Evolutionary conservation across 352 stramenopile species (phyloP).

Genomic region (Globisporangium cederbergense): DNA sequence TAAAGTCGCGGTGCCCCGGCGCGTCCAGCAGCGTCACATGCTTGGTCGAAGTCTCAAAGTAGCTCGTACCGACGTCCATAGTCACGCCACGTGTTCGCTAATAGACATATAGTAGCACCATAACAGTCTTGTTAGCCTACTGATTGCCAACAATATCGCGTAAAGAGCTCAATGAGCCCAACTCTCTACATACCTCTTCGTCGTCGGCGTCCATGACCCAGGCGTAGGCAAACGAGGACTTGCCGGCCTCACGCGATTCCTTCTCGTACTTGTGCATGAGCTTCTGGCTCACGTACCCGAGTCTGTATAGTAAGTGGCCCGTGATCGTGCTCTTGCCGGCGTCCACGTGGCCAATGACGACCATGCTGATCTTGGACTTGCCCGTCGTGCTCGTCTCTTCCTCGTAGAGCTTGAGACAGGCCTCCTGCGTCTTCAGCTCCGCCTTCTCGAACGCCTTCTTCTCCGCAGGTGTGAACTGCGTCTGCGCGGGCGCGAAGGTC

Average conservation of each 20-base stretch:
- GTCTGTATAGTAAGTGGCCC: slow-evolving; percentile 92
- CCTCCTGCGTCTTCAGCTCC: slow-evolving; percentile 66
- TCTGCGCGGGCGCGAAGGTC: slow-evolving; percentile 31
- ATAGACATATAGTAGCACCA: slow-evolving; percentile 14
- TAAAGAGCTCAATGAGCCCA: neutral
- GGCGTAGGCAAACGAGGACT: slow-evolving; percentile 94
- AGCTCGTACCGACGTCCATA: slow-evolving; percentile 95
- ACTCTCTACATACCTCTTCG: slow-evolving; percentile 37
- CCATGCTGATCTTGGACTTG: slow-evolving; percentile 90
- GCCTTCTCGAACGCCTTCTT: slow-evolving; percentile 66
- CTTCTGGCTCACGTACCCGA: slow-evolving; percentile 85
- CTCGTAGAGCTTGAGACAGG: slow-evolving; percentile 36
- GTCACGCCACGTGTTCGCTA: slow-evolving; percentile 95
- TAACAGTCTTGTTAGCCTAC: neutral
- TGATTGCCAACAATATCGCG: neutral
- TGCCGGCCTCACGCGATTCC: slow-evolving; percentile 87
- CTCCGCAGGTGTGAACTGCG: slow-evolving; percentile 52
- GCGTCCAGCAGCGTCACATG: slow-evolving; percentile 96
- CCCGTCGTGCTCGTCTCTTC: slow-evolving; percentile 40
- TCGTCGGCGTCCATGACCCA: slow-evolving; percentile 93
- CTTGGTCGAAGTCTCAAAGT: slow-evolving; percentile 87
- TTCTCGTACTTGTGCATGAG: slow-evolving; percentile 92
- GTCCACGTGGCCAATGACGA: slow-evolving; percentile 97
- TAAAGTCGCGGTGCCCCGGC: slow-evolving; percentile 96
- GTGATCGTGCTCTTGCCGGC: slow-evolving; percentile 97